Evolutionary conservation across 352 stramenopile genomes (phyloP), one percentile per base, ranked within the genome.

Genomic region (Globisporangium spiculum): DNA sequence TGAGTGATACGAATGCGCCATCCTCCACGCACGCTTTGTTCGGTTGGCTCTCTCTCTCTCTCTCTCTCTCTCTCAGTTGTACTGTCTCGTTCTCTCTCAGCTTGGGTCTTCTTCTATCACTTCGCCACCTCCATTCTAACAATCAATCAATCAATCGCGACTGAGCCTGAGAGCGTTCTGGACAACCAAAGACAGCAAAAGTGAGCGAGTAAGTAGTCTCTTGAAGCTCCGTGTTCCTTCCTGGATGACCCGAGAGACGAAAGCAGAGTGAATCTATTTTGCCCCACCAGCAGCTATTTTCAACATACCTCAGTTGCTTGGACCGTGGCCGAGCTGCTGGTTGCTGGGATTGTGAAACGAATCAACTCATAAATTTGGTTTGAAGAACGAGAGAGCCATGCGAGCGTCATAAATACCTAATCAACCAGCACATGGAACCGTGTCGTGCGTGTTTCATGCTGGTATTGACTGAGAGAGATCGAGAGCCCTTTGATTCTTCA

Each of bases 221-320:
- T 22, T 10, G 44, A 20, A 6, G 44, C 14, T 48, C 14, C 14
- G 36, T 44, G 10, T 48, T 20, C 16, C 41, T 48, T n/a, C 20
- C 48, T 60, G 14, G 54, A 60, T 60, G 54, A 44, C 6, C 7
- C 53, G 53, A 5, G 34, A 44, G 41, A n/a, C 41, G 7, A 22
- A 61, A 24, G 3, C 18, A 36, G 55, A 46, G 27, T 56, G 48
- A 44, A 65, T 65, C 60, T 65, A 65, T 57, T 65, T 65, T 56
- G 38, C 16, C 9, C 12, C 54, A n/a, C 22, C 18, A 44, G 18
- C 60, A 57, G 60, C 41, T 65, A 65, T 65, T 65, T 65, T 65
- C 60, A 65, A 60, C 55, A 46, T 22, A 27, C 27, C 52, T 30
- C 22, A 34, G 52, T 12, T 58, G 52, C 24, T 14, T 48, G 24